These are phyloP conservation scores for Ganoderma multipileum DNA, from an alignment of 1,284 basidiomycete species.

Conservation along the genomic window DNA sequence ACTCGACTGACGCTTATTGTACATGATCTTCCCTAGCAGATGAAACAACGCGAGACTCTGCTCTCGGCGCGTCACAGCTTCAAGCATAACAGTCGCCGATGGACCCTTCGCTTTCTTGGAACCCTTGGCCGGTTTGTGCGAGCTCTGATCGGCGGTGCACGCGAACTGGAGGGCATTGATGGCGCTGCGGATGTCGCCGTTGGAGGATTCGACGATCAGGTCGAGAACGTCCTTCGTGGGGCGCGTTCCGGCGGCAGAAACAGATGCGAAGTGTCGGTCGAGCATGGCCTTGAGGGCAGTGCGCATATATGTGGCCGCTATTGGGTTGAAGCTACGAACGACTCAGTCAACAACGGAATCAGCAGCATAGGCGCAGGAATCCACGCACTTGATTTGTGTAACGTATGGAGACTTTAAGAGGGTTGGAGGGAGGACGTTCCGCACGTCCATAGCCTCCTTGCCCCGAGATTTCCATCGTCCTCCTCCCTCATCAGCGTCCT, in stretches of 20 bases:
- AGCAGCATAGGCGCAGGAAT: not conserved
- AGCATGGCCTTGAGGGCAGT: slow-evolving; percentile 80
- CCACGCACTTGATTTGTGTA: slow-evolving; percentile 73
- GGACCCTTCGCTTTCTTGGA: slow-evolving; percentile 27
- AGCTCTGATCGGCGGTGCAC: slow-evolving; percentile 36
- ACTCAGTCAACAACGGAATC: not conserved
- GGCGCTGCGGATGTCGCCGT: slow-evolving; percentile 92
- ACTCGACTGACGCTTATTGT: slow-evolving; percentile 86
- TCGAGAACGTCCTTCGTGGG: slow-evolving; percentile 75
- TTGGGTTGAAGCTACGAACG: slow-evolving; percentile 73
- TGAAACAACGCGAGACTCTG: slow-evolving; percentile 92
- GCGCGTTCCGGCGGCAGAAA: slow-evolving; percentile 35
- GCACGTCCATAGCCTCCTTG: slow-evolving; percentile 68
- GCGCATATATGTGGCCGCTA: slow-evolving; percentile 86
- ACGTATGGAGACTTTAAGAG: slow-evolving; percentile 71
- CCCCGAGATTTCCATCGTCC: slow-evolving; percentile 52
- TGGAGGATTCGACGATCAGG: slow-evolving; percentile 77
- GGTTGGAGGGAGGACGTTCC: slow-evolving; percentile 68
- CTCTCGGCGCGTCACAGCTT: slow-evolving; percentile 82
- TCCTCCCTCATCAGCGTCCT: slow-evolving; percentile 61
- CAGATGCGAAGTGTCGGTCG: slow-evolving; percentile 50
- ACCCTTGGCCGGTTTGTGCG: slow-evolving; percentile 14
- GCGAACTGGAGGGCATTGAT: slow-evolving; percentile 93
- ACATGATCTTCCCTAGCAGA: slow-evolving; percentile 91
- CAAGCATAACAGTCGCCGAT: slow-evolving; percentile 52